These are phyloP conservation scores for Zymoseptoria tritici DNA, from an alignment of 2,329 filamentous ascomycete genomes.

Conservation along the genomic window DNA sequence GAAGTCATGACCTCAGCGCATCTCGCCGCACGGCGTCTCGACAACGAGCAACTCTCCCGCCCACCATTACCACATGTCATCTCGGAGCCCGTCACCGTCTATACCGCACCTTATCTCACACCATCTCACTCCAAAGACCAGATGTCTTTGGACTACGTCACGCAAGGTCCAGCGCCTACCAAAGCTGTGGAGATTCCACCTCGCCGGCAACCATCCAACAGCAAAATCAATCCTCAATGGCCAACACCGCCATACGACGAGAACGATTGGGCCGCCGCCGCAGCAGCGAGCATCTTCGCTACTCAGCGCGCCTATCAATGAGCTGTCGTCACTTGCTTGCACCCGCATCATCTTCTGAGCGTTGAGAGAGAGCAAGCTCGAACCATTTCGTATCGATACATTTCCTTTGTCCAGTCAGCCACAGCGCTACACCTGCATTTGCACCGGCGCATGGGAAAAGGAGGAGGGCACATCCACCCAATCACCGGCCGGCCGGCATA, in stretches of 20 bases:
- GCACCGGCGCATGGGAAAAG: neutral
- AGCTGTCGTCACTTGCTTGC: neutral
- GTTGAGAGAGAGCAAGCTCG: neutral
- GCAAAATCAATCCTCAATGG: conserved; percentile 61
- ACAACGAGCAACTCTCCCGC: conserved; percentile 34
- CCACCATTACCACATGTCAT: conserved; percentile 54
- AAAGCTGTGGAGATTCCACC: conserved; percentile 65
- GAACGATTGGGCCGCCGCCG: conserved; percentile 79
- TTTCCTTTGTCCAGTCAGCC: conserved; percentile 13
- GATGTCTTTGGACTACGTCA: conserved; percentile 67
- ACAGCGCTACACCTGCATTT: neutral
- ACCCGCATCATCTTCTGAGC: neutral
- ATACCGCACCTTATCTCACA: conserved; percentile 52
- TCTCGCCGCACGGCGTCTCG: conserved; percentile 65
- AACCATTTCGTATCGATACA: neutral
- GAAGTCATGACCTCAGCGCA: conserved; percentile 76
- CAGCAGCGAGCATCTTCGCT: conserved; percentile 73
- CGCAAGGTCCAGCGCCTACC: conserved; percentile 53
- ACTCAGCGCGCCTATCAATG: conserved; percentile 48
- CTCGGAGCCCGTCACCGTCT: conserved; percentile 48
- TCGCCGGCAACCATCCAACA: conserved; percentile 45
- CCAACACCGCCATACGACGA: conserved; percentile 94
- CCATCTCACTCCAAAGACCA: conserved; percentile 76
- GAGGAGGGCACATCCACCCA: neutral
- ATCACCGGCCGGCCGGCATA: neutral